Evolutionary conservation across 768 basidiomycete species (phyloP).

Genomic region (Leucocoprinus sp.): DNA sequence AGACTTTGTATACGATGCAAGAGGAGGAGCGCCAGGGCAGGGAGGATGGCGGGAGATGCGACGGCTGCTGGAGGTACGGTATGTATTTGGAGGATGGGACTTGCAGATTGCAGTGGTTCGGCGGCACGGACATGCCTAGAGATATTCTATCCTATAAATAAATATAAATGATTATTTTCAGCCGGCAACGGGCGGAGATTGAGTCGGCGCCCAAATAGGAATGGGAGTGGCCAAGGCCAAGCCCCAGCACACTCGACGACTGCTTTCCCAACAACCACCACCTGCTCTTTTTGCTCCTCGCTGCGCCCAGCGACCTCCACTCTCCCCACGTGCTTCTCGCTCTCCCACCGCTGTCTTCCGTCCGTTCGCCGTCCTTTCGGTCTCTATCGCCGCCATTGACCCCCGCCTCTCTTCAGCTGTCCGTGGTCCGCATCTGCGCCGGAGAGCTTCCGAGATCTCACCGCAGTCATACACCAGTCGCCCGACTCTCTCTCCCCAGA

Average conservation of each 20-base stretch:
- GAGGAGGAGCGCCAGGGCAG: conserved; percentile 28
- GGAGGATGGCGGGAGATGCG: conserved; percentile 81
- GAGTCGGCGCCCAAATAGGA: conserved; percentile 11
- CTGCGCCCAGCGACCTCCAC: conserved; percentile 7
- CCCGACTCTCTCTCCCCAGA: neutral
- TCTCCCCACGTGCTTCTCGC: neutral
- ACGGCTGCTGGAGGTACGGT: conserved; percentile 75
- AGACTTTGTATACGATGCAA: conserved; percentile 81
- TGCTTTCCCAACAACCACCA: conserved; percentile 9
- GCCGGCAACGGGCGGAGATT: conserved; percentile 23
- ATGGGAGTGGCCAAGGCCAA: conserved; percentile 5
- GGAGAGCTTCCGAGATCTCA: neutral
- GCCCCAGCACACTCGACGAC: conserved; percentile 10
- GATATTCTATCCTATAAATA: too few relatives aligned
- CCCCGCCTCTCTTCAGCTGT: neutral
- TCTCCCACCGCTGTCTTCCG: neutral
- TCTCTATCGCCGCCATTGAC: neutral
- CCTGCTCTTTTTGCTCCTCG: neutral
- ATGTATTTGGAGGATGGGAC: conserved; percentile 79
- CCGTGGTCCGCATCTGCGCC: neutral
- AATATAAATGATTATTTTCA: conserved; percentile 4
- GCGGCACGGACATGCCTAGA: too few relatives aligned
- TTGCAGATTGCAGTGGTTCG: conserved; percentile 80
- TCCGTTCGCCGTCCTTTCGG: neutral
- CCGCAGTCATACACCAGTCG: neutral